phyloP scores from a whole-genome alignment of 306 rosid genomes.

The Morella rubra region DNA sequence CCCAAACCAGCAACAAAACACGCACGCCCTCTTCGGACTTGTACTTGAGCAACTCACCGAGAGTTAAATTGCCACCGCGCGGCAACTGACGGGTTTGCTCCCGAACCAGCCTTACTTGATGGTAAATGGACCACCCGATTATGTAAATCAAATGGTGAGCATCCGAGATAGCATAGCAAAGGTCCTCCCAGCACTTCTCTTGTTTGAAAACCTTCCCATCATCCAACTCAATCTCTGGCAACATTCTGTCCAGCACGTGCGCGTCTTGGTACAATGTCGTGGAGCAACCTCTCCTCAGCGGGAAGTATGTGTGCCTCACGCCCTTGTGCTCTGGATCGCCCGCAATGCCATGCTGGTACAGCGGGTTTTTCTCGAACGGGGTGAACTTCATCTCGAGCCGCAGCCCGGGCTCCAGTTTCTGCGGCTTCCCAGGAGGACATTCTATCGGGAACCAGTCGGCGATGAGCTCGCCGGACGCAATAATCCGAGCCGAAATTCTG shows the following conservation, averaged over 20 bases:
- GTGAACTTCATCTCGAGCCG: conserved; percentile 61
- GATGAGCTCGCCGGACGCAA: conserved; percentile 46
- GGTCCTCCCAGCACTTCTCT: conserved; percentile 92
- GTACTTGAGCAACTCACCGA: conserved; percentile 89
- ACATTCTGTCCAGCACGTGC: conserved; percentile 40
- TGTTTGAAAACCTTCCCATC: conserved; percentile 44
- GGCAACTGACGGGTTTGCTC: conserved; percentile 63
- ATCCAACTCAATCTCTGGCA: conserved; percentile 64
- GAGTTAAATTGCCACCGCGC: conserved; percentile 61
- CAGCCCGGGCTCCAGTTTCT: conserved; percentile 49
- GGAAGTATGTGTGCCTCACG: conserved; percentile 74
- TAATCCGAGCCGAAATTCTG: conserved; percentile 44
- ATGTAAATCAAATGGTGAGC: conserved; percentile 91
- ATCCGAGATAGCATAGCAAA: conserved; percentile 78
- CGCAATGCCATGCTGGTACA: conserved; percentile 61
- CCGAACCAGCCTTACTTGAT: conserved; percentile 70
- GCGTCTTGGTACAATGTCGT: conserved; percentile 86
- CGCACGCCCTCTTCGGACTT: conserved; percentile 90
- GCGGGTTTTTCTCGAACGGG: conserved; percentile 38
- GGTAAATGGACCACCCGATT: conserved; percentile 81
- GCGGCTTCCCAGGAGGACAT: conserved; percentile 42
- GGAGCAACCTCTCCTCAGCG: conserved; percentile 68
- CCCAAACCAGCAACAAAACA: conserved; percentile 82
- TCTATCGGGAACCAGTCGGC: conserved; percentile 49
- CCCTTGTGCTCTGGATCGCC: conserved; percentile 71